Evolutionary conservation across 2,329 filamentous ascomycete species (phyloP), one percentile per base, ranked within the genome.

Genomic region (Diatrype stigma): DNA sequence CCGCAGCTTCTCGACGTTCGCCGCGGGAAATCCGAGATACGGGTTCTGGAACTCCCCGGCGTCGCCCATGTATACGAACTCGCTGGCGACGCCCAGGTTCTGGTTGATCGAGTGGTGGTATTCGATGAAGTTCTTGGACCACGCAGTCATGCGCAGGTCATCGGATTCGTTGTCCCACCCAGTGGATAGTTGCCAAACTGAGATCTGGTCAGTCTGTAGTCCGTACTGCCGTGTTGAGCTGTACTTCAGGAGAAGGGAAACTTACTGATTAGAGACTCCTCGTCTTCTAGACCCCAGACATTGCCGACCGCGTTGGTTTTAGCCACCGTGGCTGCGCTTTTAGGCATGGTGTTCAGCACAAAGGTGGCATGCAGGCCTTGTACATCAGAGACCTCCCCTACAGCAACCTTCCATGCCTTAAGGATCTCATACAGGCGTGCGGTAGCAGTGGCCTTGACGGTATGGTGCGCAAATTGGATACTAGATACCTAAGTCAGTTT

Each of bases 171-270:
- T 56, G 12, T 51, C 63, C 70, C 70, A 74, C 0, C 62, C 64
- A 0, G 69, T 73, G 17, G 65, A 63, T 19, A 71, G 53, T 59
- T 73, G 70, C 67, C 66, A 73, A 37, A 63, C 70, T 73, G 34
- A 16, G 6, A 37, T 6, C 12, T n/a, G n/a, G n/a, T n/a, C n/a
- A n/a, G n/a, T 14, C 12, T 37, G 34, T n/a, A n/a, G n/a, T n/a
- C n/a, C n/a, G n/a, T n/a, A n/a, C n/a, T n/a, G n/a, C n/a, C n/a
- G n/a, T n/a, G n/a, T n/a, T n/a, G n/a, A n/a, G n/a, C n/a, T n/a
- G n/a, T n/a, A n/a, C n/a, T n/a, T n/a, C n/a, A n/a, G n/a, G n/a
- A n/a, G n/a, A n/a, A n/a, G n/a, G 10, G 5, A 30, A 30, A 56
- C 66, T 51, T 58, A 70, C 68, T 55, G 7, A 71, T 67, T 3